Evolutionary conservation across 306 rosid species (phyloP).

Genomic region (Dicorynia guianensis): DNA sequence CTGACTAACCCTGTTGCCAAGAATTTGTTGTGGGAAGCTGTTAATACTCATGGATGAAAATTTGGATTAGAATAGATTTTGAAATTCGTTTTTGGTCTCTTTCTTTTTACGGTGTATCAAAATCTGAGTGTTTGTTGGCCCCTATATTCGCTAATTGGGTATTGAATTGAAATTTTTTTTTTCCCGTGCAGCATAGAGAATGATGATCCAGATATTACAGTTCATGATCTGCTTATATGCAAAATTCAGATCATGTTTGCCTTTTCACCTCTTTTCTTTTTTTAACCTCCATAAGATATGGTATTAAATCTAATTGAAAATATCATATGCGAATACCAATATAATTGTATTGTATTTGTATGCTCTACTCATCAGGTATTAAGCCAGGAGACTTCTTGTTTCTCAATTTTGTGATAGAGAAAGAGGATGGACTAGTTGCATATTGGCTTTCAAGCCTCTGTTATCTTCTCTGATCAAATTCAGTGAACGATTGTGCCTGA

Average conservation of each 20-base stretch:
- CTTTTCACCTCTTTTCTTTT: background rate
- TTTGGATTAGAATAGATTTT: background rate
- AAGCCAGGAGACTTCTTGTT: background rate
- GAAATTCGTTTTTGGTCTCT: background rate
- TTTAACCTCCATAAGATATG: background rate
- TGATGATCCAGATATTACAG: background rate
- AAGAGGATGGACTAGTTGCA: background rate
- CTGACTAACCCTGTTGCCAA: constrained; percentile 42
- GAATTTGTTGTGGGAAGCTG: constrained; percentile 80
- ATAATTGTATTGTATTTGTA: background rate
- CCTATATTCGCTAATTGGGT: constrained; percentile 11
- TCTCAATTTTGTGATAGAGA: constrained; percentile 2
- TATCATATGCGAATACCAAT: background rate
- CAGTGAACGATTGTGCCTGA: background rate
- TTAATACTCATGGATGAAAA: constrained; percentile 70
- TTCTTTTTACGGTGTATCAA: background rate
- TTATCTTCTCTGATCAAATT: too few species aligned
- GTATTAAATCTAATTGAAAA: too few species aligned
- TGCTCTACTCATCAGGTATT: background rate
- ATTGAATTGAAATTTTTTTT: background rate
- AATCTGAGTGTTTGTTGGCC: background rate
- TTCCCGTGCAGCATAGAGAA: background rate
- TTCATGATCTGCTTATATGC: background rate
- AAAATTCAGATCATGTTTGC: constrained; percentile 14
- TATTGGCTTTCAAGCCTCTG: too few species aligned